Evolutionary conservation across 805 yeast species (phyloP), one percentile per base, ranked within the genome.

Genomic region (Wickerhamiella dianesei): DNA sequence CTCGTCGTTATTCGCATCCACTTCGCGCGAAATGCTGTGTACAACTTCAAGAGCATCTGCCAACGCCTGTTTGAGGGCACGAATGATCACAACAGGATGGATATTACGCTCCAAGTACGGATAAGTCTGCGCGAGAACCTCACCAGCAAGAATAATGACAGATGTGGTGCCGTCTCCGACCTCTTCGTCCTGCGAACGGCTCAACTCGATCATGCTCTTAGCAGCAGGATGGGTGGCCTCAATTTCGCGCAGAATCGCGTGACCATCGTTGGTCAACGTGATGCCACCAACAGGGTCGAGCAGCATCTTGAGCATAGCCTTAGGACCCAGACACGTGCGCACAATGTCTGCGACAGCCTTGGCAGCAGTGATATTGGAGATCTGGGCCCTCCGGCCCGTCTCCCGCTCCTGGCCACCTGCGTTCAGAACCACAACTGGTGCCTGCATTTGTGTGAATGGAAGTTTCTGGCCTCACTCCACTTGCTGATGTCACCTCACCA

Each of bases 121-220:
- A 64, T 82, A 87, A 43, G 95, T 79, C 65, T 88, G 96, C 3
- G 97, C 95, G 51, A 92, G 71, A 48, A 92, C 86, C 64, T 92
- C 98, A 53, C 98, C 98, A 17, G 98, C 97, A 48, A 89, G 70
- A 53, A 92, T 89, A 60, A 92, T 92, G 46, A 92, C 99, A 6
- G 96, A 82, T 21, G 99, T 92, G 50, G 99, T 88, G 51, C 97
- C 97, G 61, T 92, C 99, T 48, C 99, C 99, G 47, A 78, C 98
- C 68, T 89, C 98, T 68, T 89, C 98, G 63, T 89, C 98, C 69
- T 89, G 96, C 4, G 98, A 88, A 68, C 98, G 77, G 59, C 92
- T 79, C 55, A 92, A 75, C 68, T 92, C 98, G 61, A 92, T 83
- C 97, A 92, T 92, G 29, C 95, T 82, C 68, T 92, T 92, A 42